A percentile compares a stretch with the other conserved stretches of the same genome.
These are phyloP conservation scores for Babesia sp. DNA, from an alignment of 169 alveolate genomes.

Conservation along the genomic window DNA sequence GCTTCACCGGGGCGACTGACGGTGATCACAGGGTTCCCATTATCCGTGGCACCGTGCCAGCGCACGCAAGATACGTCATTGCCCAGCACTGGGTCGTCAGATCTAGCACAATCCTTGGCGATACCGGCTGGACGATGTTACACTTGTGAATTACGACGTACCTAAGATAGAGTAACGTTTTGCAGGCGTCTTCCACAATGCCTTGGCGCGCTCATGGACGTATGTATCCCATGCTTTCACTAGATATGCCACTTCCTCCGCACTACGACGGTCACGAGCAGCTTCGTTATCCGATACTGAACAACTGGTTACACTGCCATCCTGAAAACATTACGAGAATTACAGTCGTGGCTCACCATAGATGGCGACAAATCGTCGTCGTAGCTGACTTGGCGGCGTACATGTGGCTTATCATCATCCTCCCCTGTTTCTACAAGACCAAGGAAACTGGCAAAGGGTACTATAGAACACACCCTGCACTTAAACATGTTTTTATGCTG, in stretches of 20 bases:
- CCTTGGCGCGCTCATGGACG: slow-evolving; percentile 90
- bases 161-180: slow-evolving; percentile 82
- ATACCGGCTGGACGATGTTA: slow-evolving; percentile 71
- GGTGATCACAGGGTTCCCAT: slow-evolving; percentile 84
- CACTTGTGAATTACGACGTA: slow-evolving; percentile 21
- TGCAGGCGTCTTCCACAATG: slow-evolving; percentile 85
- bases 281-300: slow-evolving; percentile 62
- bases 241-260: slow-evolving; percentile 84
- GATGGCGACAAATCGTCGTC: slow-evolving; percentile 41
- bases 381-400: slow-evolving; percentile 15
- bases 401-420: slow-evolving; percentile 13
- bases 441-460: slow-evolving; percentile 74
- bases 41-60: slow-evolving; percentile 87
- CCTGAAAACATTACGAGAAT: background rate
- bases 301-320: slow-evolving; percentile 4
- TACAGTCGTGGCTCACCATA: background rate
- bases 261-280: slow-evolving; percentile 77
- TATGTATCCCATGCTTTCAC: slow-evolving; percentile 89
- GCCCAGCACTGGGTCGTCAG: slow-evolving; percentile 87
- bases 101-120: slow-evolving; percentile 81
- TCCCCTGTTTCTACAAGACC: slow-evolving; percentile 56
- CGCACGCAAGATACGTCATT: slow-evolving; percentile 86
- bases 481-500: slow-evolving; percentile 58
- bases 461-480: slow-evolving; percentile 77
- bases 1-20: slow-evolving; percentile 82